Evolutionary conservation across 2,329 filamentous ascomycete genomes (phyloP).

Genomic region (Pyrenochaeta sp.): DNA sequence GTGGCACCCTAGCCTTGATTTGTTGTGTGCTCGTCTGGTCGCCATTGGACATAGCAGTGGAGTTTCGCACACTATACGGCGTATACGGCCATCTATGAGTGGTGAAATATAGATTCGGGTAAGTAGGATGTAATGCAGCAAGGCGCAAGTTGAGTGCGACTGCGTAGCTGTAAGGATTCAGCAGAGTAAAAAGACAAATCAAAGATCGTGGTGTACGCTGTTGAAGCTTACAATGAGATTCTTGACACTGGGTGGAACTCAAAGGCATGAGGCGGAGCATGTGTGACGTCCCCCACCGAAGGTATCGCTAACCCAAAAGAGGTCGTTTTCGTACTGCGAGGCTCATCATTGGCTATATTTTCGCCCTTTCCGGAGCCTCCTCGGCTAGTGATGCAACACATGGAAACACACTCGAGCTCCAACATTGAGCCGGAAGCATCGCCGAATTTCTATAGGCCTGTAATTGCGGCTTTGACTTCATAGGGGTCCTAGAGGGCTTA

Average conservation of each 20-base stretch:
- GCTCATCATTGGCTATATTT: slow-evolving; percentile 11
- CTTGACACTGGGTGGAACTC: slow-evolving; percentile 2
- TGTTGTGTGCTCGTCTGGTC: slow-evolving; percentile 44
- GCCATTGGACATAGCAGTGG: slow-evolving; percentile 23
- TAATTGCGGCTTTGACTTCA: no score
- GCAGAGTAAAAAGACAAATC: not conserved
- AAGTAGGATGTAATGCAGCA: not conserved
- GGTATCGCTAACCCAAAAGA: slow-evolving; percentile 13
- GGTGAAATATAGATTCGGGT: slow-evolving; percentile 3
- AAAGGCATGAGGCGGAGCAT: slow-evolving; percentile 12
- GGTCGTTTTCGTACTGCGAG: slow-evolving; percentile 21
- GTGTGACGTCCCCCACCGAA: slow-evolving; percentile 18
- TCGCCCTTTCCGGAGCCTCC: not conserved
- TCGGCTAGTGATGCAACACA: not conserved
- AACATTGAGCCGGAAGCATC: no score
- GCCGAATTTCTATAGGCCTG: no score
- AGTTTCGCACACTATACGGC: slow-evolving; percentile 6
- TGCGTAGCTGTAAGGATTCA: not conserved
- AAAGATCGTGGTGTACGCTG: slow-evolving; percentile 5
- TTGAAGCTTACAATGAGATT: slow-evolving; percentile 13
- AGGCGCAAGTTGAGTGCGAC: not conserved
- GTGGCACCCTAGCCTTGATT: slow-evolving; percentile 44
- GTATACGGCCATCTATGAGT: slow-evolving; percentile 12
- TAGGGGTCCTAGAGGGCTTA: no score
- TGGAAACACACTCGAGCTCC: no score